phyloP scores from a whole-genome alignment of 306 rosid species.

The Boehmeria nivea region DNA sequence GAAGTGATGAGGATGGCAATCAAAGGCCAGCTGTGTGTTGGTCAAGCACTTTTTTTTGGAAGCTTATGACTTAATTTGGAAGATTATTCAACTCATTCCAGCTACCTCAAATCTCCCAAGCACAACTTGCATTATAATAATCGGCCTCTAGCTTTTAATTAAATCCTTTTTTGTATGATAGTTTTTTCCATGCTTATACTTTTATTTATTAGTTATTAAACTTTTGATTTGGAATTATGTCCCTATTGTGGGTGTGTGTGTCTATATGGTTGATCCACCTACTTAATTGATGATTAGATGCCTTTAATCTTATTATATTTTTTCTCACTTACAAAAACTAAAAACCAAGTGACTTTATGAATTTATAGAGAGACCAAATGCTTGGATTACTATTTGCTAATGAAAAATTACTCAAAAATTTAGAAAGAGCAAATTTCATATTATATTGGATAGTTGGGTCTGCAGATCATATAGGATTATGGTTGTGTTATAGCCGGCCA shows the following conservation, averaged over 20 bases:
- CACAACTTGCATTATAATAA: slow-evolving; percentile 4
- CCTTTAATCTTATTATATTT: not conserved
- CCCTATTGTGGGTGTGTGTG: too few relatives aligned
- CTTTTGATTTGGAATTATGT: too few relatives aligned
- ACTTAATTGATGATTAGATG: not conserved
- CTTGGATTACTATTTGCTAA: too few relatives aligned
- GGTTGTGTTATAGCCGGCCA: not conserved
- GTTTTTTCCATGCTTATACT: not conserved
- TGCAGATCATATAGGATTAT: not conserved
- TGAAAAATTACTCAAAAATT: too few relatives aligned
- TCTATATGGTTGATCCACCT: not conserved
- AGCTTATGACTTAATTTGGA: not conserved
- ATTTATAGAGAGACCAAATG: too few relatives aligned
- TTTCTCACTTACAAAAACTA: not conserved
- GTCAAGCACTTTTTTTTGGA: slow-evolving; percentile 2
- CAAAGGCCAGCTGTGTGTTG: not conserved
- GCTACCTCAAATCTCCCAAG: slow-evolving; percentile 1
- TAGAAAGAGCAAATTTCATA: not conserved
- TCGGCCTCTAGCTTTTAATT: not conserved
- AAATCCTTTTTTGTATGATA: not conserved
- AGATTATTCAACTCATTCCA: not conserved
- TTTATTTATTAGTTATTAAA: too few relatives aligned
- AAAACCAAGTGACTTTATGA: too few relatives aligned
- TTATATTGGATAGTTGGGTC: not conserved
- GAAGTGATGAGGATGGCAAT: slow-evolving; percentile 7